Conservation (phyloP, 371 early-diverging fungal genomes). For the Syncephalis plumigaleata region DNA sequence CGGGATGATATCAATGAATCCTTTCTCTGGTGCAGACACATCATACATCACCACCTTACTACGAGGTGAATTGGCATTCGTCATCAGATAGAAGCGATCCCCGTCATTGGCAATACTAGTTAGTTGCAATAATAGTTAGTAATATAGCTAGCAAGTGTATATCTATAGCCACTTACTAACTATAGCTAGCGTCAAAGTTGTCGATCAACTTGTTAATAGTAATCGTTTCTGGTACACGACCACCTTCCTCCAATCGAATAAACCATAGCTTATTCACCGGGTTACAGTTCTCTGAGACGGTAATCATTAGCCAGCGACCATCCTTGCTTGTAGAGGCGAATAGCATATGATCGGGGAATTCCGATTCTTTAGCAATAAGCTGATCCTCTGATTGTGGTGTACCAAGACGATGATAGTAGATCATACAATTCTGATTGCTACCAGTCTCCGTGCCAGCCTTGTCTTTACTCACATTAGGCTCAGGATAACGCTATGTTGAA, state of each 20-base stretch:
- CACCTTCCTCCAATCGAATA: constrained; percentile 15
- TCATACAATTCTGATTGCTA: constrained; percentile 19
- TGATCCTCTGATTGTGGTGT: constrained; percentile 26
- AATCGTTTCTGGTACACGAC: not conserved
- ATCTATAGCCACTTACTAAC: constrained; percentile 12
- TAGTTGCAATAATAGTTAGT: not conserved
- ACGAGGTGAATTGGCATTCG: constrained; percentile 36
- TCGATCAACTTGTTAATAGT: constrained; percentile 18
- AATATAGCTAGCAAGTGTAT: not conserved
- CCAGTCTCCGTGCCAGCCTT: constrained; percentile 42
- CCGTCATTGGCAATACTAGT: constrained; percentile 31
- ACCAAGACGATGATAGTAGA: constrained; percentile 27
- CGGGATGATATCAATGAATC: constrained; percentile 32
- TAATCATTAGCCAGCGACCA: constrained; percentile 29
- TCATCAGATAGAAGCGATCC: constrained; percentile 30
- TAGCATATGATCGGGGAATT: constrained; percentile 19
- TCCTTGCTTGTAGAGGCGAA: constrained; percentile 19
- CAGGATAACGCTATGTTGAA: constrained; percentile 16
- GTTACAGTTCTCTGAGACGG: constrained; percentile 18
- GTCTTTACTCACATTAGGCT: constrained; percentile 16
- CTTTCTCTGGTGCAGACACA: constrained; percentile 21
- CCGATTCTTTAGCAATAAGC: constrained; percentile 20
- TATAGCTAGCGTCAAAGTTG: constrained; percentile 25
- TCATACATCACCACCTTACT: constrained; percentile 35
- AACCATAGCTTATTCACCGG: constrained; percentile 25